Percentiles rank a stretch among this genome's conserved stretches.
These are phyloP conservation scores for Abrus pulchellus DNA, from an alignment of 306 rosid genomes.

Conservation along the genomic window DNA sequence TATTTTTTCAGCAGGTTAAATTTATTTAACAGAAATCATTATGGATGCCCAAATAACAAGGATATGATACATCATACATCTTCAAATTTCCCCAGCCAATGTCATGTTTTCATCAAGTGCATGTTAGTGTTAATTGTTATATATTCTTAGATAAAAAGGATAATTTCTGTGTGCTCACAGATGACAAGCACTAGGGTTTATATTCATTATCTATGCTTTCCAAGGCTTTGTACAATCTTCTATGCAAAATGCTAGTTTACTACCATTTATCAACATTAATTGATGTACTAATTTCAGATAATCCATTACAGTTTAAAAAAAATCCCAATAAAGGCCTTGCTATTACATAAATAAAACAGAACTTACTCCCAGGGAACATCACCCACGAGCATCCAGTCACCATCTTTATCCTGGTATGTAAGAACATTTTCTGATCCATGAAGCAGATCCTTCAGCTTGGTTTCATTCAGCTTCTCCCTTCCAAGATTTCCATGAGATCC, in stretches of 20 bases:
- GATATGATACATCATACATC: constrained; percentile 4
- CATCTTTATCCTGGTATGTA: constrained; percentile 84
- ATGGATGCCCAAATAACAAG: not conserved
- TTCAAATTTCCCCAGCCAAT: not conserved
- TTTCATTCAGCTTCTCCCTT: constrained; percentile 78
- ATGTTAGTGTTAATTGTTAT: not conserved
- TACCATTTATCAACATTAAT: constrained; percentile 11
- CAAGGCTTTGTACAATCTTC: constrained; percentile 1
- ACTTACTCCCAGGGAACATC: constrained; percentile 98
- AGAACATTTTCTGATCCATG: constrained; percentile 92
- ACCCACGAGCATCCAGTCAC: constrained; percentile 98
- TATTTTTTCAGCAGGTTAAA: not conserved
- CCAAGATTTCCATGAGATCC: constrained; percentile 79
- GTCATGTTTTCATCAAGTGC: constrained; percentile 8
- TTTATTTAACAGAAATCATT: not conserved
- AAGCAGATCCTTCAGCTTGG: constrained; percentile 88
- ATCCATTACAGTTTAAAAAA: not conserved
- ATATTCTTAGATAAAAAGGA: not conserved
- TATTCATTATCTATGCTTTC: not conserved
- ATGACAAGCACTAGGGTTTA: not conserved
- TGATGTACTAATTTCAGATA: not conserved
- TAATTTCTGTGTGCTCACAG: not conserved
- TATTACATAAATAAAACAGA: constrained; percentile 34
- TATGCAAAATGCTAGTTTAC: constrained; percentile 12
- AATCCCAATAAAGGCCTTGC: not conserved